Conservation (phyloP, 192 early-diverging fungal genomes). For the Coemansia sp. region DNA sequence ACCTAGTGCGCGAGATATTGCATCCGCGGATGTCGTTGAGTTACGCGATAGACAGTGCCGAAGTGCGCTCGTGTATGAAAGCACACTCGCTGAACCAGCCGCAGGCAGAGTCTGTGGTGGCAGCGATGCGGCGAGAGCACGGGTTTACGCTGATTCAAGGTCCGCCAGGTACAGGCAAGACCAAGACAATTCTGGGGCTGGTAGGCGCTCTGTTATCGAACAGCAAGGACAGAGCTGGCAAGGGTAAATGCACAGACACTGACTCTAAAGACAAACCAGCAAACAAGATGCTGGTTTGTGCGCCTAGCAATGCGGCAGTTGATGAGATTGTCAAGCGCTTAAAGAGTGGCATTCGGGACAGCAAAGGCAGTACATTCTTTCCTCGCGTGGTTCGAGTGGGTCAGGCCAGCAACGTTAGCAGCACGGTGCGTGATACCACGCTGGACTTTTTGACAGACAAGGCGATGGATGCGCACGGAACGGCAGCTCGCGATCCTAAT, state of each 20-base stretch:
- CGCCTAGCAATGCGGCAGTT: conserved; percentile 94
- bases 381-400: conserved; percentile 87
- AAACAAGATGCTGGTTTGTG: conserved; percentile 81
- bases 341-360: conserved; percentile 66
- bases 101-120: conserved; percentile 82
- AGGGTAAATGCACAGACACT: neutral
- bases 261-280: conserved; percentile 12
- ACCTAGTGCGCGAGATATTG: conserved; percentile 66
- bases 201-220: conserved; percentile 63
- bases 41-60: conserved; percentile 26
- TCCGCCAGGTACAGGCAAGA: conserved; percentile 73
- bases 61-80: conserved; percentile 54
- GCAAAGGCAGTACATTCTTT: conserved; percentile 55
- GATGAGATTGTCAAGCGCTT: conserved; percentile 93
- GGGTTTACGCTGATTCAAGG: conserved; percentile 93
- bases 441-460: conserved; percentile 70
- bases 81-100: conserved; percentile 85
- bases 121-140: conserved; percentile 59
- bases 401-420: conserved; percentile 68
- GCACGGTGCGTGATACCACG: conserved; percentile 68
- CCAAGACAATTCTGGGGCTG: conserved; percentile 86
- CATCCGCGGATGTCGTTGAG: conserved; percentile 40
- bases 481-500: neutral
- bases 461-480: conserved; percentile 50
- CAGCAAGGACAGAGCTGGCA: neutral